Percentiles rank a stretch among this genome's conserved stretches.
Conservation (phyloP, 371 early-diverging fungal species). For the Mortierella sp. region DNA sequence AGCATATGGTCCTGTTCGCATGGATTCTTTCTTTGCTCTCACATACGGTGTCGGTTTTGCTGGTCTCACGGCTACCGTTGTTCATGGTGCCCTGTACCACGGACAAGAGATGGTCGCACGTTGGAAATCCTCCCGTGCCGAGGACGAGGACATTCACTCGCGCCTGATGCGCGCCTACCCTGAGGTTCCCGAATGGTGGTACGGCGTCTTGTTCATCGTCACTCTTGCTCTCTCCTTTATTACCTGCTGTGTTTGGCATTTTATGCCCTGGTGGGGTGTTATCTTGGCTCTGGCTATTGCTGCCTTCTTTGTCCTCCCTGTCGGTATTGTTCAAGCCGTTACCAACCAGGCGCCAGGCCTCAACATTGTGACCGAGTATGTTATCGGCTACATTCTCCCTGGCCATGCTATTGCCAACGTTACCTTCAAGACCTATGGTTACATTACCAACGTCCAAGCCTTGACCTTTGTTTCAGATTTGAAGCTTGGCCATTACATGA, state of each 20-base stretch:
- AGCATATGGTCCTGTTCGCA: slow-evolving; percentile 66
- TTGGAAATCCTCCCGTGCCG: slow-evolving; percentile 65
- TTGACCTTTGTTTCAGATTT: slow-evolving; percentile 71
- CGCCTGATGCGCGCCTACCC: slow-evolving; percentile 76
- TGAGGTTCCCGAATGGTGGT: slow-evolving; percentile 72
- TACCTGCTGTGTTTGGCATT: slow-evolving; percentile 59
- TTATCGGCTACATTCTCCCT: slow-evolving; percentile 64
- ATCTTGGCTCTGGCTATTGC: slow-evolving; percentile 65
- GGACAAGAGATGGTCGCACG: slow-evolving; percentile 69
- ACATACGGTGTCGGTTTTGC: slow-evolving; percentile 57
- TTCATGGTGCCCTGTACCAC: slow-evolving; percentile 73
- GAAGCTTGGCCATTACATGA: slow-evolving; percentile 75
- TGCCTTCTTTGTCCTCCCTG: slow-evolving; percentile 66
- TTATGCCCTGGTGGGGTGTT: slow-evolving; percentile 63
- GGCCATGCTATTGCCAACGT: slow-evolving; percentile 68
- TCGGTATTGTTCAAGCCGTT: slow-evolving; percentile 68
- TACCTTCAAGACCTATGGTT: slow-evolving; percentile 63
- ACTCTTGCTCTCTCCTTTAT: slow-evolving; percentile 56
- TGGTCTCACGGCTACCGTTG: slow-evolving; percentile 64
- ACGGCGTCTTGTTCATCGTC: slow-evolving; percentile 55
- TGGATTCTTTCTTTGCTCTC: slow-evolving; percentile 62
- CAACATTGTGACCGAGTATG: slow-evolving; percentile 65
- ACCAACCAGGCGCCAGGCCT: slow-evolving; percentile 60
- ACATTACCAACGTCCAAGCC: slow-evolving; percentile 66
- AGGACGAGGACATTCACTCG: slow-evolving; percentile 75